Evolutionary conservation across 169 alveolate species (phyloP).

Genomic region (Plasmodium relictum): DNA sequence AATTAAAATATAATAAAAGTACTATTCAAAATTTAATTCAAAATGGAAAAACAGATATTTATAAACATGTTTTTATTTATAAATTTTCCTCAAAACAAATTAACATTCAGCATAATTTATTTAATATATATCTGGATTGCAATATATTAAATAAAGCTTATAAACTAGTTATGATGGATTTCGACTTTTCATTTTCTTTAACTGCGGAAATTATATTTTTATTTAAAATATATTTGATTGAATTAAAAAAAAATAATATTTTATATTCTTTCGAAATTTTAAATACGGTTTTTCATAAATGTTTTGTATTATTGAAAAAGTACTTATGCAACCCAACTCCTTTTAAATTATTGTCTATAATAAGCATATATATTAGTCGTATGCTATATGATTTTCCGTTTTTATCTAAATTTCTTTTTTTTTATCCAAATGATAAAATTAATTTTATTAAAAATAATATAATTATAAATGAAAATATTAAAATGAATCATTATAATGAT

Average conservation of each 20-base stretch:
- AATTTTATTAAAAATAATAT: slow-evolving; percentile 45
- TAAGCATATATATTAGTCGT: slow-evolving; percentile 39
- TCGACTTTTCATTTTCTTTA: slow-evolving; percentile 63
- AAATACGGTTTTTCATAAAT: slow-evolving; percentile 45
- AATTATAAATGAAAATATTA: slow-evolving; percentile 24
- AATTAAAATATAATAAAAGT: slow-evolving; percentile 11
- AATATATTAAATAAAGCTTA: slow-evolving; percentile 58
- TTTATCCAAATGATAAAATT: slow-evolving; percentile 30
- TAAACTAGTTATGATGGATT: slow-evolving; percentile 35
- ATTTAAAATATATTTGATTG: slow-evolving; percentile 64
- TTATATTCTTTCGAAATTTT: slow-evolving; percentile 37
- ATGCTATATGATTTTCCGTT: slow-evolving; percentile 60
- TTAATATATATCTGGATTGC: slow-evolving; percentile 63
- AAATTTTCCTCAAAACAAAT: slow-evolving; percentile 51
- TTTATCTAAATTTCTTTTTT: slow-evolving; percentile 17
- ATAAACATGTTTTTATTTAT: slow-evolving; percentile 35
- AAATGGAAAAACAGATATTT: slow-evolving; percentile 54
- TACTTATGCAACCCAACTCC: slow-evolving; percentile 67
- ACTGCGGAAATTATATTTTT: slow-evolving; percentile 61
- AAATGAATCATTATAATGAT: slow-evolving; percentile 6
- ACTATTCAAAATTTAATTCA: slow-evolving; percentile 35
- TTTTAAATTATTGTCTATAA: slow-evolving; percentile 56
- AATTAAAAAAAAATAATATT: slow-evolving; percentile 59
- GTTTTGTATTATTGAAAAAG: slow-evolving; percentile 55
- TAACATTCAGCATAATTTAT: slow-evolving; percentile 47